A percentile compares a stretch with the other conserved stretches of the same genome.
These are phyloP conservation scores for Strobilomyces confusus DNA, from an alignment of 768 basidiomycete species.

Conservation along the genomic window DNA sequence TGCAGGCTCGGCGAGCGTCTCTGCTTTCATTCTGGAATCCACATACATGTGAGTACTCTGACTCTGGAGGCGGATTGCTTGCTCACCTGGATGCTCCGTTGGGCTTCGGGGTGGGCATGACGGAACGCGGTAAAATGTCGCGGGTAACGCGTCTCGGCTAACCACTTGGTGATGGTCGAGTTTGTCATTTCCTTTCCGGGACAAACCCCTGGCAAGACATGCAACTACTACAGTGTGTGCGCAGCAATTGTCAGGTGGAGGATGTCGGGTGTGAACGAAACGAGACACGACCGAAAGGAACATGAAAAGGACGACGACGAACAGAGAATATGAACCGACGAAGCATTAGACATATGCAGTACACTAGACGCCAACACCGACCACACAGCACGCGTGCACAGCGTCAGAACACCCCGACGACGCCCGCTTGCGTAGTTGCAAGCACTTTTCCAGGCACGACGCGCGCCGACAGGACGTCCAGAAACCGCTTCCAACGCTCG, in stretches of 20 bases:
- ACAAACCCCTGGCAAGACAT: too few relatives aligned
- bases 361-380: neutral
- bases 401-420: neutral
- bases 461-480: conserved; percentile 14
- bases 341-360: neutral
- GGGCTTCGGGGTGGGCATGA: conserved; percentile 17
- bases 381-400: neutral
- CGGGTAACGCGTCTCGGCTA: too few relatives aligned
- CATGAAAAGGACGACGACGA: too few relatives aligned
- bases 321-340: too few relatives aligned
- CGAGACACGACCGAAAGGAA: too few relatives aligned
- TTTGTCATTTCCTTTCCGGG: too few relatives aligned
- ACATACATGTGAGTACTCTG: conserved; percentile 1
- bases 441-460: neutral
- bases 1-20: conserved; percentile 34
- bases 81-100: conserved; percentile 17
- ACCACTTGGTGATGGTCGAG: too few relatives aligned
- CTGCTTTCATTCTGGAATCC: conserved; percentile 23
- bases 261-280: too few relatives aligned
- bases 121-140: neutral
- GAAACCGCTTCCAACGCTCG: conserved; percentile 21
- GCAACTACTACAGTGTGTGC: too few relatives aligned
- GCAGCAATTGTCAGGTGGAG: too few relatives aligned
- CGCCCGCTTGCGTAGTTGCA: neutral
- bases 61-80: neutral